Conservation (phyloP, 2,329 filamentous ascomycete genomes). For the Cercospora sesami region DNA sequence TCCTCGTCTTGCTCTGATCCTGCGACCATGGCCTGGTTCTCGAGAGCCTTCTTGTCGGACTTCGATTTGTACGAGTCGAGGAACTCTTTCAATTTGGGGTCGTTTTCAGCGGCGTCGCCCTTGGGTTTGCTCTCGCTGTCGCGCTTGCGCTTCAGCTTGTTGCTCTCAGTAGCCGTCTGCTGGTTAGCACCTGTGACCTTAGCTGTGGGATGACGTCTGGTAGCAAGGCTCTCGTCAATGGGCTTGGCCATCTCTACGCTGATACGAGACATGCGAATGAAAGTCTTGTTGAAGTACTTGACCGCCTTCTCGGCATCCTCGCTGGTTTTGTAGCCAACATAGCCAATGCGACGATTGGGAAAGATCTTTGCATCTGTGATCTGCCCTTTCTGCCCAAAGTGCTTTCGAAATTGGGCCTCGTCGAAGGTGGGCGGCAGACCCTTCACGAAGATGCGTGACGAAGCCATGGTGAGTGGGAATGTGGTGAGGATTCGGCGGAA, state of each 20-base stretch:
- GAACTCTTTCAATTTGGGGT: conserved; percentile 84
- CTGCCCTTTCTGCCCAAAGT: conserved; percentile 72
- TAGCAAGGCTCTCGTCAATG: conserved; percentile 51
- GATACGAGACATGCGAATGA: conserved; percentile 94
- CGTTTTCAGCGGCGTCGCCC: conserved; percentile 45
- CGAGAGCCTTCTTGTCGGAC: conserved; percentile 48
- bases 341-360: conserved; percentile 85
- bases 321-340: conserved; percentile 85
- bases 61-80: conserved; percentile 76
- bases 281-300: conserved; percentile 93
- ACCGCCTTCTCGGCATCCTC: conserved; percentile 80
- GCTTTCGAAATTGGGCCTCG: conserved; percentile 81
- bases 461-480: conserved; percentile 58
- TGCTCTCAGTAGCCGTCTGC: conserved; percentile 25
- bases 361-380: conserved; percentile 94
- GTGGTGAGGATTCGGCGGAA: not conserved
- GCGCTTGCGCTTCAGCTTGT: conserved; percentile 67
- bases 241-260: conserved; percentile 83
- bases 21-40: conserved; percentile 50
- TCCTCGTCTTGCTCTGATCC: conserved; percentile 18
- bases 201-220: conserved; percentile 21
- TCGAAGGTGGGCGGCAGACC: conserved; percentile 81
- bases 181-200: conserved; percentile 25
- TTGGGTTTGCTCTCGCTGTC: conserved; percentile 51
- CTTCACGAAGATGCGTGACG: conserved; percentile 70